Evolutionary conservation across 1,284 basidiomycete genomes (phyloP).

Genomic region (Cryptococcus sp.): DNA sequence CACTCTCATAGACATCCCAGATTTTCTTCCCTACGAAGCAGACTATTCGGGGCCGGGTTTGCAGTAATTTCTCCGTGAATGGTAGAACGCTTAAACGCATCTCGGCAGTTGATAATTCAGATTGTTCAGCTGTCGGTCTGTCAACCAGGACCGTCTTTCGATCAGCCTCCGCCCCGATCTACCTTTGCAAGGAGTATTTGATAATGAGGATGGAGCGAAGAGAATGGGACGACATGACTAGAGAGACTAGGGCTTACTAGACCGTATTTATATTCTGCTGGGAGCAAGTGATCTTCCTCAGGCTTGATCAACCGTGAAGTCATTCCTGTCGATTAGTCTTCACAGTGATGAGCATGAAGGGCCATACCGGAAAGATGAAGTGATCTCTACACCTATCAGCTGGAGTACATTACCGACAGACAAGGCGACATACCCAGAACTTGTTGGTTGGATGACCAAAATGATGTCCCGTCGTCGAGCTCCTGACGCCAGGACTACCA

Average conservation of each 20-base stretch:
- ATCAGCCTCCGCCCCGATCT: not conserved
- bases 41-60: constrained; percentile 57
- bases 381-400: constrained; percentile 45
- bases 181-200: not conserved
- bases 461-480: constrained; percentile 63
- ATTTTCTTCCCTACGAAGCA: constrained; percentile 72
- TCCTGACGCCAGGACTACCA: constrained; percentile 39
- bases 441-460: constrained; percentile 66
- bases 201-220: not conserved
- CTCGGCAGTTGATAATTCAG: constrained; percentile 58
- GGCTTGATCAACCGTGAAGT: constrained; percentile 50
- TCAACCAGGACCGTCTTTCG: constrained; percentile 59
- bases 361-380: constrained; percentile 55
- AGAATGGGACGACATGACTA: no score
- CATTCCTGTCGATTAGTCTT: constrained; percentile 49
- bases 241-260: constrained; percentile 48
- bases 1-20: constrained; percentile 55
- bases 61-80: constrained; percentile 58
- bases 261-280: constrained; percentile 50
- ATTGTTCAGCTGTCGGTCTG: constrained; percentile 58
- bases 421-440: constrained; percentile 39
- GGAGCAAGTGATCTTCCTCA: constrained; percentile 34
- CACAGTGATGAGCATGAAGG: not conserved
- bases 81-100: constrained; percentile 53
- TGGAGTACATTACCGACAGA: not conserved